phyloP scores from a whole-genome alignment of 306 rosid genomes.

The Casuarina equisetifolia region DNA sequence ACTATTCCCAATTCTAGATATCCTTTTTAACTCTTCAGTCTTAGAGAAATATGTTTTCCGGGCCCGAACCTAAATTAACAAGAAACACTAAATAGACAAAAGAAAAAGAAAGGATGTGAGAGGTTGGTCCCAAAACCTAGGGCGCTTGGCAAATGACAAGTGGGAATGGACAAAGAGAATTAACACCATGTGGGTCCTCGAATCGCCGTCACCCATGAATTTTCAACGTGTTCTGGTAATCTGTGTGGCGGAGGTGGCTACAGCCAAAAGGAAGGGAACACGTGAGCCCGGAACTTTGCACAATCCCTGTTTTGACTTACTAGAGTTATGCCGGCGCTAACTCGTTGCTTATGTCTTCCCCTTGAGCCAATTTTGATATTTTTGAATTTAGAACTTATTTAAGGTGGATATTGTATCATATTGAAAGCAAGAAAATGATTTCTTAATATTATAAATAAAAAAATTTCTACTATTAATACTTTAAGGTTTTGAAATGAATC shows the following conservation, averaged over 20 bases:
- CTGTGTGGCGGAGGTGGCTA: not conserved
- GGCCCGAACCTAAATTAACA: not conserved
- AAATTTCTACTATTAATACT: no score
- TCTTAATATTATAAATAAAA: no score
- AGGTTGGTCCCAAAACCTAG: not conserved
- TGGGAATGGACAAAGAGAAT: not conserved
- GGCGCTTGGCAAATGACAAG: not conserved
- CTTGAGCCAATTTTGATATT: no score
- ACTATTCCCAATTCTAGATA: not conserved
- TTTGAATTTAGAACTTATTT: no score
- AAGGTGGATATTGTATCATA: no score
- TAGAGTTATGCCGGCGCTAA: no score
- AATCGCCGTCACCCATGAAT: not conserved
- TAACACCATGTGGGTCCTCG: slow-evolving; percentile 4
- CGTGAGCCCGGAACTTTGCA: not conserved
- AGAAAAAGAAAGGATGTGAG: not conserved
- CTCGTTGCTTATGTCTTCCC: no score
- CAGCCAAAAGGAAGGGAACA: not conserved
- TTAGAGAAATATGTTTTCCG: not conserved
- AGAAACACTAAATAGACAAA: not conserved
- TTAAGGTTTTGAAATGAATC: no score
- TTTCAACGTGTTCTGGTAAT: not conserved
- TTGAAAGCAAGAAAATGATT: no score
- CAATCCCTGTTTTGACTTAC: not conserved
- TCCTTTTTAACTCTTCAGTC: not conserved